Evolutionary conservation across 495 filamentous ascomycete genomes (phyloP), one percentile per base, ranked within the genome.

Genomic region (Aspergillus asperescens): DNA sequence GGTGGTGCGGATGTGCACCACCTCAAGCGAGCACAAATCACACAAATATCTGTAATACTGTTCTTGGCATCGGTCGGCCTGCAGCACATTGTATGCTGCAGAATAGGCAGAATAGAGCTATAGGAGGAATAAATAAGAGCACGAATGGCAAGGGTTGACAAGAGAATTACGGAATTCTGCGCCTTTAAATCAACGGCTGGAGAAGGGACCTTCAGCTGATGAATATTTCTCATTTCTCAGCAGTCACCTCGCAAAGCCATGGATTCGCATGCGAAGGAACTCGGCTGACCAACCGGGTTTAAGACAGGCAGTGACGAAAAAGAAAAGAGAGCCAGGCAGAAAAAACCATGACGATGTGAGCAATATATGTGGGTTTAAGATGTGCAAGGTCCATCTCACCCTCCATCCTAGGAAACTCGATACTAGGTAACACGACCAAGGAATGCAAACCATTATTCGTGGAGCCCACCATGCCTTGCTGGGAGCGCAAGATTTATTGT

Each of bases 191-290:
- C 22, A 12, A 39, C 12, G 34, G n/a, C 42, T 45, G 42, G 31
- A 37, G 46, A 49, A 25, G 32, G 39, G 46, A 23, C 46, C 44
- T 39, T 32, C 46, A 39, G 46, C 46, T 49, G 46, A 49, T 49
- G 19, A 18, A 10, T 3, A 37, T 34, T 48, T 34, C 19, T 49
- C 46, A 49, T n/a, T n/a, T n/a, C n/a, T n/a, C n/a, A n/a, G n/a
- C n/a, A n/a, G n/a, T n/a, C n/a, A n/a, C n/a, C n/a, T n/a, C n/a
- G n/a, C n/a, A n/a, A n/a, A n/a, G n/a, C n/a, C n/a, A n/a, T n/a
- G n/a, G n/a, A n/a, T n/a, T n/a, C n/a, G n/a, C n/a, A n/a, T n/a
- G n/a, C n/a, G n/a, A n/a, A 16, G 23, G 23, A 31, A 32, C 42
- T 47, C 44, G 44, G 44, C 44, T 47, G 44, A 47, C 44, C 42